These are phyloP conservation scores for Colletotrichum tropicicola DNA, from an alignment of 2,329 filamentous ascomycete species.

Conservation along the genomic window DNA sequence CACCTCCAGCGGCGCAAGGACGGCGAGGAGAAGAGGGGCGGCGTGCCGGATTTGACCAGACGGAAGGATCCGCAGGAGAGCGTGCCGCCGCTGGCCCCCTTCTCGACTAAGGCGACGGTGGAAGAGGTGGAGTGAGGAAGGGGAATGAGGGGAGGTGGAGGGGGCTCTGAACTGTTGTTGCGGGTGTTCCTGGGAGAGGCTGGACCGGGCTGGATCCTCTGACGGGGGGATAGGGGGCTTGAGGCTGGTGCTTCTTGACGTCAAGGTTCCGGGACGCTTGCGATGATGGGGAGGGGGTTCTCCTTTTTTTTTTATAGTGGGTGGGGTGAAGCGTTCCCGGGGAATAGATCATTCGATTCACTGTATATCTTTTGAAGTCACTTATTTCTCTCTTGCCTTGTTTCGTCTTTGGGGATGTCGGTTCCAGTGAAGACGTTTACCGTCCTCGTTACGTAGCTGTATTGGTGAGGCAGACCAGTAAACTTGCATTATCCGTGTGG, in stretches of 20 bases:
- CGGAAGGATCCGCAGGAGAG: constrained; percentile 5
- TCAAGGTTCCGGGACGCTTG: background rate
- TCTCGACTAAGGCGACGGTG: background rate
- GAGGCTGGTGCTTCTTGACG: background rate
- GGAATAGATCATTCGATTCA: constrained; percentile 17
- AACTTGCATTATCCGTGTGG: too few relatives aligned
- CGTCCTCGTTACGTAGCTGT: too few relatives aligned
- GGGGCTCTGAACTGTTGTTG: background rate
- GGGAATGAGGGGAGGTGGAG: background rate
- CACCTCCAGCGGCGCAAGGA: constrained; percentile 5
- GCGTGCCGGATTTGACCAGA: background rate
- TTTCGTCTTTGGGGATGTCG: too few relatives aligned
- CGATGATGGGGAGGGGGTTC: background rate
- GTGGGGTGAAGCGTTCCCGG: background rate
- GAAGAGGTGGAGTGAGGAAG: background rate
- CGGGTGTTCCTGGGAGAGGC: background rate
- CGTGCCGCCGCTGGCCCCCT: constrained; percentile 18
- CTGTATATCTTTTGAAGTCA: constrained; percentile 10
- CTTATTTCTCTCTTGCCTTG: too few relatives aligned
- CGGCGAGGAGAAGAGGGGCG: background rate
- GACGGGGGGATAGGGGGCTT: background rate
- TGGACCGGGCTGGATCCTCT: background rate
- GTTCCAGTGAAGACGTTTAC: too few relatives aligned
- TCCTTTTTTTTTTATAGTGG: background rate
- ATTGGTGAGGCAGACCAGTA: too few relatives aligned